A percentile compares a stretch with the other conserved stretches of the same genome.
These are phyloP conservation scores for Phaeoacremonium minimum DNA, from an alignment of 2,329 filamentous ascomycete genomes.

Conservation along the genomic window DNA sequence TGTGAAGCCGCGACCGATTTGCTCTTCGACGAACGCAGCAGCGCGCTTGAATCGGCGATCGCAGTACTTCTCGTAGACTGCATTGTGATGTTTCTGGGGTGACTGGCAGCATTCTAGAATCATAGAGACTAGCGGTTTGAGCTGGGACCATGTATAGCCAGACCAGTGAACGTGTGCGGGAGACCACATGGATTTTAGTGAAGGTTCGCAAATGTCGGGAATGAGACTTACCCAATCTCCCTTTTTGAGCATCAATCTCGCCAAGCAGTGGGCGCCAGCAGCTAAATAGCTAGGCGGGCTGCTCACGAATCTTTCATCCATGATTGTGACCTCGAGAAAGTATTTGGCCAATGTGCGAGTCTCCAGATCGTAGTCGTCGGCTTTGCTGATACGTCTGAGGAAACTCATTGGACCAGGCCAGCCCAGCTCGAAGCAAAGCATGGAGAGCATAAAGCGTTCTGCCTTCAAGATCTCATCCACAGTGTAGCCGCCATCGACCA, in stretches of 20 bases:
- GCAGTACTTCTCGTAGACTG: conserved; percentile 88
- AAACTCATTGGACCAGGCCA: conserved; percentile 99
- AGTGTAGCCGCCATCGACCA: conserved; percentile 91
- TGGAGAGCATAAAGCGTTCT: conserved; percentile 95
- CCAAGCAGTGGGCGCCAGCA: conserved; percentile 87
- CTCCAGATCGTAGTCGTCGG: conserved; percentile 94
- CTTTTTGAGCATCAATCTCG: conserved; percentile 83
- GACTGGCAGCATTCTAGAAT: conserved; percentile 85
- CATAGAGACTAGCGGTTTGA: conserved; percentile 71
- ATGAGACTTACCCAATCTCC: conserved; percentile 77
- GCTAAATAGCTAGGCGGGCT: conserved; percentile 86
- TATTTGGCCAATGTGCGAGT: conserved; percentile 96
- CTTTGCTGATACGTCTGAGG: conserved; percentile 92
- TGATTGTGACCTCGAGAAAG: conserved; percentile 92
- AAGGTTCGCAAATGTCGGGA: neutral
- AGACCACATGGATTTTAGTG: conserved; percentile 46
- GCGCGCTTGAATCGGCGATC: conserved; percentile 85
- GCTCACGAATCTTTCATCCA: conserved; percentile 96
- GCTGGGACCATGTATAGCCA: conserved; percentile 82
- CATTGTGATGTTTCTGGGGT: conserved; percentile 74
- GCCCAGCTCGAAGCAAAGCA: conserved; percentile 91
- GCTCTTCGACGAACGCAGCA: conserved; percentile 72
- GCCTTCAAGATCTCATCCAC: conserved; percentile 93
- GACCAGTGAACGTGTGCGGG: conserved; percentile 87
- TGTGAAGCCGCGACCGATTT: conserved; percentile 59